Percentiles rank a stretch among this genome's conserved stretches.
Conservation (phyloP, 345 rosid genomes). For the Salix brachista region DNA sequence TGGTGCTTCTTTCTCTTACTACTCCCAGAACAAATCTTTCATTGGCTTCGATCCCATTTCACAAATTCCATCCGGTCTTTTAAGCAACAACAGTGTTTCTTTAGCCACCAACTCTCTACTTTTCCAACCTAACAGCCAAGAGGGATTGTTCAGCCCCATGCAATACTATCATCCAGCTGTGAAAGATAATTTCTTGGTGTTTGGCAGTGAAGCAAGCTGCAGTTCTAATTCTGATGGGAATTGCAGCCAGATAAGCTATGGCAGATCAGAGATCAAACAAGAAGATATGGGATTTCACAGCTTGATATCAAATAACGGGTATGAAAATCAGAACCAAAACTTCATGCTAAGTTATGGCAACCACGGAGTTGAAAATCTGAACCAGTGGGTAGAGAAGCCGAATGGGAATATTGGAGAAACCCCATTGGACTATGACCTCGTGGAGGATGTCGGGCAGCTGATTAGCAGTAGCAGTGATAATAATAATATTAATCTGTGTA, state of each 20-base stretch:
- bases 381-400: slow-evolving; percentile 37
- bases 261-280: slow-evolving; percentile 45
- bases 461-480: slow-evolving; percentile 30
- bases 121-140: slow-evolving; percentile 21
- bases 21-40: slow-evolving; percentile 18
- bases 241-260: slow-evolving; percentile 43
- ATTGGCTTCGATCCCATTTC: slow-evolving; percentile 30
- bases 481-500: slow-evolving; percentile 11
- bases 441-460: slow-evolving; percentile 64
- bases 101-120: slow-evolving; percentile 11
- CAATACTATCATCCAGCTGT: slow-evolving; percentile 30
- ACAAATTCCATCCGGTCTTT: slow-evolving; percentile 11
- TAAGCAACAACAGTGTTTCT: slow-evolving; percentile 11
- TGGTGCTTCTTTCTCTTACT: slow-evolving; percentile 3
- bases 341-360: slow-evolving; percentile 31
- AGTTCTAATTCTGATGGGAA: slow-evolving; percentile 56
- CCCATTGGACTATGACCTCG: slow-evolving; percentile 28
- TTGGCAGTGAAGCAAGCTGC: slow-evolving; percentile 61
- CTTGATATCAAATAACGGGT: slow-evolving; percentile 20
- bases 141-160: slow-evolving; percentile 27
- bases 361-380: slow-evolving; percentile 15
- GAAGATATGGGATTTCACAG: slow-evolving; percentile 42
- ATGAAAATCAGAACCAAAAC: slow-evolving; percentile 30
- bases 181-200: slow-evolving; percentile 42
- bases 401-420: slow-evolving; percentile 38